Evolutionary conservation across 805 yeast genomes (phyloP), one percentile per base, ranked within the genome.

Genomic region (Ogataea ganodermae): DNA sequence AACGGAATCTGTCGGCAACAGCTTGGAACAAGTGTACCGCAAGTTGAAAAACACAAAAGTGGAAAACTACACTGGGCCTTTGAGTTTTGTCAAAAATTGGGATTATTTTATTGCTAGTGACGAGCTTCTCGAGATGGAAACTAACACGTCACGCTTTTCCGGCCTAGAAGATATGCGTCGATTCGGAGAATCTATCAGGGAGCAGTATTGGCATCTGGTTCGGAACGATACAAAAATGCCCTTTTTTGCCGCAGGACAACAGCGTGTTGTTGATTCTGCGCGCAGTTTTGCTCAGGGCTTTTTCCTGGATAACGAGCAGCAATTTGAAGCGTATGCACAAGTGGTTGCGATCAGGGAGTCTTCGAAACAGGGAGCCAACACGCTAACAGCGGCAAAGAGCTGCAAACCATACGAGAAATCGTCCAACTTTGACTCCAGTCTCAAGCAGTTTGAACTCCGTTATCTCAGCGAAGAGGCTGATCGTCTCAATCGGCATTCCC

Each of bases 221-320:
- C 62, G 70, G 33, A 61, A 59, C 2, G 59, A 61, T 24, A 38
- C 67, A 3, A 48, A 57, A 4, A 61, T 81, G 23, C 81, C 79
- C 6, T 69, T 84, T 28, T 84, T 81, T 59, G 61, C 81, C 5
- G 75, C 84, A 12, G 78, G 78, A 42, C 75, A 78, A 37, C 73
- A 75, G 49, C 72, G 89, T 51, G 78, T 79, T 26, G 72, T 74
- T 49, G 79, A 75, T 49, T 77, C 85, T 31, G 78, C 86, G 6
- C 62, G 70, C 22, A 67, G 71, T 57, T 83, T 83, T 59, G 80
- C 83, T 8, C 68, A 76, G 53, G 89, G 88, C 0, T 83, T 84
- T 63, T 69, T 79, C 55, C 18, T 41, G 10, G 55, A 49, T 9
- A 40, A 45, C 23, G 77, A 78, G 9, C 70, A 69, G 43, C 24